Base-by-base conservation (phyloP, 2,329 filamentous ascomycete genomes). In the Exophiala sideris region DNA sequence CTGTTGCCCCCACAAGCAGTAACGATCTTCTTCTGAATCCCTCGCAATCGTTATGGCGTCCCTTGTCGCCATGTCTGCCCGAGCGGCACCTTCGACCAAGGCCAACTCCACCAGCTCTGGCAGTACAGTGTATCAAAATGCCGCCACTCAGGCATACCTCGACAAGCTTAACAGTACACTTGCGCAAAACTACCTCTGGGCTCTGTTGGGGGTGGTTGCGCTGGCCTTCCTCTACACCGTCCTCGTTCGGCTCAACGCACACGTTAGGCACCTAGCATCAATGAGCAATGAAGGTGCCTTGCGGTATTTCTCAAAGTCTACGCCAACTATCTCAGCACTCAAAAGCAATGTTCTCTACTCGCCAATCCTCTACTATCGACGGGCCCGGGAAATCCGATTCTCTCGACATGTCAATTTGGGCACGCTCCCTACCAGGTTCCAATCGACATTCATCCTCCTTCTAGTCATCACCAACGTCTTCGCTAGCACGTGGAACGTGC, bases 231-330 rank as follows among this genome's bases (percentile, higher is more conserved):
- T 85, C 59, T 92, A 89, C 81, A 83, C 86, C 57, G 69, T 85
- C 59, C 71, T 76, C 50, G 78, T 83, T 47, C 77, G 80, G 50
- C 72, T 87, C 52, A 75, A 82, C 54, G 82, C 80, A 62, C 86
- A 94, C 66, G 75, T 91, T 35, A 83, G 91, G 59, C 86, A 82
- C 21, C 77, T 95, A 41, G 80, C 87, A 39, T 89, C 85, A 65
- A 79, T 96, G 61, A 86, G 82, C 73, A 86, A 89, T 60, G 86
- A 79, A 1, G 54, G 55, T 14, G 38, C 60, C 21, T 91, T 96
- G 70, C 79, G 81, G 57, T 96, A 90, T 74, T 96, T 91, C 67
- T 80, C 85, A 42, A 74, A 76, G 20, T 79, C 87, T 5, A 62
- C 73, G 32, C 56, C 61, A 4, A 67, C 48, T 75, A 95, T 63